Percentiles rank a stretch among this genome's conserved stretches.
These are phyloP conservation scores for Candida michaelii DNA, from an alignment of 805 yeast species.

Conservation along the genomic window DNA sequence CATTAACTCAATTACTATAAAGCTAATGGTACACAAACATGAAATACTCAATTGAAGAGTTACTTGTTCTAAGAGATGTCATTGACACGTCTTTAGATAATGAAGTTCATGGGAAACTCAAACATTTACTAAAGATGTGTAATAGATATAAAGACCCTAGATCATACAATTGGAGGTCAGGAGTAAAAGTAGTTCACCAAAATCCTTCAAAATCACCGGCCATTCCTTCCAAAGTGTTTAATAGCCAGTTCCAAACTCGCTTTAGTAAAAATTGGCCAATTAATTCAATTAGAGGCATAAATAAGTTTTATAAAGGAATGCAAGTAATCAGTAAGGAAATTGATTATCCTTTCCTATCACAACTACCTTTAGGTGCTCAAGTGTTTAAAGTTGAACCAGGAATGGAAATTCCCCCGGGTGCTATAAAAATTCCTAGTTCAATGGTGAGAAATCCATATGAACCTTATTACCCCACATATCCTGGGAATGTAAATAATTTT, in stretches of 20 bases:
- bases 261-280: conserved; percentile 1
- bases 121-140: neutral
- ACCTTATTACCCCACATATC: too few species aligned
- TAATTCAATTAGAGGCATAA: neutral
- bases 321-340: conserved; percentile 5
- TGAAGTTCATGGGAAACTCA: neutral
- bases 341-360: neutral
- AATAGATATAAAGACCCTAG: too few species aligned
- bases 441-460: neutral
- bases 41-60: conserved; percentile 5
- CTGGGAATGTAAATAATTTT: too few species aligned
- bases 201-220: neutral
- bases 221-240: neutral
- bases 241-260: neutral
- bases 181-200: conserved; percentile 1
- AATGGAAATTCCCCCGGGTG: conserved; percentile 27
- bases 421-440: conserved; percentile 13
- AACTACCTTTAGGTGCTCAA: conserved; percentile 12
- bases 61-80: neutral
- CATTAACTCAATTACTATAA: too few species aligned
- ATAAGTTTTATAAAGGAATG: conserved; percentile 1
- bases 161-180: neutral
- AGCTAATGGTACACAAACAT: conserved; percentile 2
- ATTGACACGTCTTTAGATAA: neutral
- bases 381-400: conserved; percentile 26